Conservation (phyloP, 129 eudicot genomes). For the Flaveria sonorensis region DNA sequence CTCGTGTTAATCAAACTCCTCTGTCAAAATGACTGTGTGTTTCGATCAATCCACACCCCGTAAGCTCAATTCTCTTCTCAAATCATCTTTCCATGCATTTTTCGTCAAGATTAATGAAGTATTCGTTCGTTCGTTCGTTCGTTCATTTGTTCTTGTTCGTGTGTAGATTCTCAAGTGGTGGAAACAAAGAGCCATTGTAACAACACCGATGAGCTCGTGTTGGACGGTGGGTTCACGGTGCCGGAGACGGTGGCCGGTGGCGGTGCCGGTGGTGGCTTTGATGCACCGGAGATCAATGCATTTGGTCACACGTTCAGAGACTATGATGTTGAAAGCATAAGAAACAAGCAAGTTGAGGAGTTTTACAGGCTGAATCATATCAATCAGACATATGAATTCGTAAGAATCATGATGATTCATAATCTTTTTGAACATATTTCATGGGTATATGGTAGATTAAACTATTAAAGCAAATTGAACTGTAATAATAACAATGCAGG, state of each 20-base stretch:
- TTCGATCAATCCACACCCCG: conserved; percentile 61
- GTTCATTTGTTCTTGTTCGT: background rate
- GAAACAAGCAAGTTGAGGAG: conserved; percentile 74
- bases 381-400: conserved; percentile 79
- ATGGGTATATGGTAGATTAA: background rate
- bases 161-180: conserved; percentile 42
- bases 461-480: background rate
- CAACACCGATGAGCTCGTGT: conserved; percentile 46
- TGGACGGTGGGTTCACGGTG: conserved; percentile 65
- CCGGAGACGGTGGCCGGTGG: conserved; percentile 32
- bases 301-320: conserved; percentile 86
- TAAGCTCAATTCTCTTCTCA: conserved; percentile 12
- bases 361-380: conserved; percentile 74
- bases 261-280: conserved; percentile 46
- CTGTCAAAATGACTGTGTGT: conserved; percentile 54
- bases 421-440: background rate
- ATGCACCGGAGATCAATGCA: conserved; percentile 75
- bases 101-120: background rate
- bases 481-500: conserved; percentile 40
- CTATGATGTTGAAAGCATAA: conserved; percentile 57
- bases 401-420: conserved; percentile 33
- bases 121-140: background rate
- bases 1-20: background rate
- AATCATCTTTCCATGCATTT: background rate
- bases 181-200: conserved; percentile 39